phyloP scores from a whole-genome alignment of 768 basidiomycete genomes.

The Boletus tomentosulus region DNA sequence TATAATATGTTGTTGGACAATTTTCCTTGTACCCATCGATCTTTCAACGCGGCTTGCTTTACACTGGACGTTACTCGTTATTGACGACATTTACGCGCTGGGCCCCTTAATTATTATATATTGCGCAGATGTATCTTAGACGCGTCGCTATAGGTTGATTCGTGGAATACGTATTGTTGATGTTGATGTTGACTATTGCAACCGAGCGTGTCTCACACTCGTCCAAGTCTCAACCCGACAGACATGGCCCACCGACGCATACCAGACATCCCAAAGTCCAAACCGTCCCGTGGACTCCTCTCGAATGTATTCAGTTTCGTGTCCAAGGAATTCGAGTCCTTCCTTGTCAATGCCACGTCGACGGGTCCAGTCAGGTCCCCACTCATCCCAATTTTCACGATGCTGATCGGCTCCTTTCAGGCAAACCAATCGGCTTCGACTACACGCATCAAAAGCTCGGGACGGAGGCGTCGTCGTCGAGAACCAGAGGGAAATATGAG shows the following conservation, averaged over 20 bases:
- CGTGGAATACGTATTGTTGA: not conserved
- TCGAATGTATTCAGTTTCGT: constrained; percentile 68
- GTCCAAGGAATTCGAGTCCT: constrained; percentile 66
- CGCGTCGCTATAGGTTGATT: not conserved
- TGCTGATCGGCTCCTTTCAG: constrained; percentile 14
- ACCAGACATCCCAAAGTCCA: not conserved
- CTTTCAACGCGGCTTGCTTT: constrained; percentile 5
- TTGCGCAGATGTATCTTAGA: constrained; percentile 10
- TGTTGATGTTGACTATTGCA: constrained; percentile 7
- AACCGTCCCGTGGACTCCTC: constrained; percentile 39
- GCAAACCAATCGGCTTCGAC: constrained; percentile 11
- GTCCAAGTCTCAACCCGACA: not conserved
- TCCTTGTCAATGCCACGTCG: constrained; percentile 58
- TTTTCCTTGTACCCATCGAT: constrained; percentile 11
- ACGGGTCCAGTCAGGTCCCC: constrained; percentile 25
- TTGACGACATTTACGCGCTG: constrained; percentile 4
- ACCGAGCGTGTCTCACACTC: constrained; percentile 18
- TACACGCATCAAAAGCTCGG: constrained; percentile 6
- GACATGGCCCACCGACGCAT: constrained; percentile 11
- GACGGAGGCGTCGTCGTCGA: constrained; percentile 6
- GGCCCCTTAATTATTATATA: constrained; percentile 6
- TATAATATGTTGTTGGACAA: constrained; percentile 1
- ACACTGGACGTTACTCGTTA: constrained; percentile 3
- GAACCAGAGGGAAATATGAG: constrained; percentile 8
- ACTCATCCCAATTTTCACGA: not conserved